phyloP scores from a whole-genome alignment of 306 rosid genomes.

The Benincasa hispida region DNA sequence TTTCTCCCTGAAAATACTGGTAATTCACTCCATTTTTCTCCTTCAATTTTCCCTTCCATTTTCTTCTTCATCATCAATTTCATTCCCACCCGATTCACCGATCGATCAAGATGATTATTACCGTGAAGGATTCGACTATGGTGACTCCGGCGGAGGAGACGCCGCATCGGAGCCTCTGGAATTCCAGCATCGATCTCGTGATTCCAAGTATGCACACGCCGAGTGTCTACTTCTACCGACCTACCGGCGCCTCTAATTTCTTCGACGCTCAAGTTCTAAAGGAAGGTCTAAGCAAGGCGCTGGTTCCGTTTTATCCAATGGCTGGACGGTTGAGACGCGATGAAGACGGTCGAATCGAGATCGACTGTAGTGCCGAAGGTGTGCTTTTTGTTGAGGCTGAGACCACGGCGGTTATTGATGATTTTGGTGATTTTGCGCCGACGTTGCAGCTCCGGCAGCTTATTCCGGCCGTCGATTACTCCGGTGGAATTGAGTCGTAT shows the following conservation, averaged over 20 bases:
- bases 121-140: constrained; percentile 48
- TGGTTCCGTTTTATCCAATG: constrained; percentile 70
- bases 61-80: background rate
- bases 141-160: constrained; percentile 57
- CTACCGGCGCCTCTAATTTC: constrained; percentile 30
- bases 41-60: background rate
- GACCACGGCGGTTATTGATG: constrained; percentile 29
- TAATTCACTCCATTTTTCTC: background rate
- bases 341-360: constrained; percentile 67
- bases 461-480: constrained; percentile 63
- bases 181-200: constrained; percentile 66
- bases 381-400: constrained; percentile 69
- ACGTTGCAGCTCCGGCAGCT: constrained; percentile 63
- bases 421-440: constrained; percentile 82
- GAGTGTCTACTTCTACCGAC: constrained; percentile 58
- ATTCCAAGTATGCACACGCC: constrained; percentile 63
- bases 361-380: constrained; percentile 56
- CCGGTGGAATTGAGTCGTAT: constrained; percentile 47
- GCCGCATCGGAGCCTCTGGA: constrained; percentile 45
- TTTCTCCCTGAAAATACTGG: background rate
- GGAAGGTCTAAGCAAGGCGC: constrained; percentile 49
- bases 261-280: constrained; percentile 40
- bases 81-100: background rate
- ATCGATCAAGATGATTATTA: constrained; percentile 22
- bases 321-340: constrained; percentile 62